Evolutionary conservation across 2,329 filamentous ascomycete genomes (phyloP), one percentile per base, ranked within the genome.

Genomic region (Xylaria sp.): DNA sequence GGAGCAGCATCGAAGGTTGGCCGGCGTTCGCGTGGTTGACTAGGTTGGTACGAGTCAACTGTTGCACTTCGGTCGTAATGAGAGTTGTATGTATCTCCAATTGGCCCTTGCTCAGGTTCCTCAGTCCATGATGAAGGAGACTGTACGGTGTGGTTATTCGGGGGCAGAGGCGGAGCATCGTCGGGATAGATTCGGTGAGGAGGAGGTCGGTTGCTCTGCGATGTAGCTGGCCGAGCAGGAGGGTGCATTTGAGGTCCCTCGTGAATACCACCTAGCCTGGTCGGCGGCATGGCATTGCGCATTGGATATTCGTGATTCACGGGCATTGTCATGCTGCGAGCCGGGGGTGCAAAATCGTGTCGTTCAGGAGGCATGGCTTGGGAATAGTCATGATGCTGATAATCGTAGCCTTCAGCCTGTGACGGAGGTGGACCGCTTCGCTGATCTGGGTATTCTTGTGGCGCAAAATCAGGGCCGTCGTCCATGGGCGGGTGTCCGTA

Each of bases 251-350:
- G 76, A 51, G 76, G 73, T 6, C 75, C 77, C 65, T 77, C 78
- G 53, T 79, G 79, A 1, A 75, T 77, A 52, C 76, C 78, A 48
- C 78, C 80, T 59, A 72, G 72, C 35, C 76, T 74, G 46, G 67
- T 68, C 35, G 71, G 75, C 37, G 70, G 68, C 18, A 70, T 70
- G 10, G 63, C 70, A 53, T 73, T 70, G 5, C 68, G 69, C 71
- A 75, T 76, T 8, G 59, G 50, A 39, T 76, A 65, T 19, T 70
- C 67, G 9, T 79, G 76, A 58, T 81, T 78, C 2, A 76, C 71
- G 1, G 84, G 83, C 81, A 86, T 83, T 4, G 85, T 87, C 79
- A 81, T 83, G 59, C 83, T 87, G 65, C 84, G 77, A n/a, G 74
- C 69, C 7, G 81, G 82, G 1, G 80, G 78, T 0, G 76, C 81